Conservation (phyloP, 306 rosid species). For the Quercus dentata region DNA sequence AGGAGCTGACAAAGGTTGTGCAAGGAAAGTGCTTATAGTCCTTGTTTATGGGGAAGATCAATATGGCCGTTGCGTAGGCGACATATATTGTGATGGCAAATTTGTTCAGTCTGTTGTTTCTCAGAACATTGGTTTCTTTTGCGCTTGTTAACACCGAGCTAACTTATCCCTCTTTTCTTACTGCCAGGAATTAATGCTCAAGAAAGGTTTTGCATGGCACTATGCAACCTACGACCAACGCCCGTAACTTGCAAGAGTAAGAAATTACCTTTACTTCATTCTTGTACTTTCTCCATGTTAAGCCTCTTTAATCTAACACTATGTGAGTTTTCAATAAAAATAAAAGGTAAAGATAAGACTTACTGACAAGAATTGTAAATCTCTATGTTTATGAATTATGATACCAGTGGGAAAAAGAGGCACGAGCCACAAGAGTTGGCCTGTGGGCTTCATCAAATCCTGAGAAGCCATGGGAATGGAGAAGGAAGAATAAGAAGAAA, state of each 20-base stretch:
- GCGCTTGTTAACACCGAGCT: not conserved
- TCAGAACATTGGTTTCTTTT: not conserved
- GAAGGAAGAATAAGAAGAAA: constrained; percentile 23
- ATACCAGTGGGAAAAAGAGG: constrained; percentile 74
- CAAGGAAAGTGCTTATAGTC: constrained; percentile 66
- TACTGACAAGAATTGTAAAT: too few species aligned
- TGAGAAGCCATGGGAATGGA: constrained; percentile 97
- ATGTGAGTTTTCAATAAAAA: too few species aligned
- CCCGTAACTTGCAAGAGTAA: constrained; percentile 56
- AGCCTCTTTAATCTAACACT: not conserved
- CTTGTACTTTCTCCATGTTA: not conserved
- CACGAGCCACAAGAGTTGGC: constrained; percentile 59
- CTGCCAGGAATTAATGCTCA: constrained; percentile 81
- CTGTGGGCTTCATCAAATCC: constrained; percentile 87
- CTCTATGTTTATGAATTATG: not conserved
- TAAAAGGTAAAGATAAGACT: too few species aligned
- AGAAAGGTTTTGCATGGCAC: constrained; percentile 92
- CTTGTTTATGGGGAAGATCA: constrained; percentile 76
- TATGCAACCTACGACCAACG: constrained; percentile 76
- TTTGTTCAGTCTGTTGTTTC: constrained; percentile 70
- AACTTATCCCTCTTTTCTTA: constrained; percentile 1
- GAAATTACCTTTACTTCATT: constrained; percentile 5
- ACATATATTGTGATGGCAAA: constrained; percentile 60
- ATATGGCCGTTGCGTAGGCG: constrained; percentile 73
- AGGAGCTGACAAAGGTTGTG: constrained; percentile 54